Percentiles rank a stretch among this genome's conserved stretches.
phyloP scores from a whole-genome alignment of 805 yeast genomes.

The Ogataea ramenticola region DNA sequence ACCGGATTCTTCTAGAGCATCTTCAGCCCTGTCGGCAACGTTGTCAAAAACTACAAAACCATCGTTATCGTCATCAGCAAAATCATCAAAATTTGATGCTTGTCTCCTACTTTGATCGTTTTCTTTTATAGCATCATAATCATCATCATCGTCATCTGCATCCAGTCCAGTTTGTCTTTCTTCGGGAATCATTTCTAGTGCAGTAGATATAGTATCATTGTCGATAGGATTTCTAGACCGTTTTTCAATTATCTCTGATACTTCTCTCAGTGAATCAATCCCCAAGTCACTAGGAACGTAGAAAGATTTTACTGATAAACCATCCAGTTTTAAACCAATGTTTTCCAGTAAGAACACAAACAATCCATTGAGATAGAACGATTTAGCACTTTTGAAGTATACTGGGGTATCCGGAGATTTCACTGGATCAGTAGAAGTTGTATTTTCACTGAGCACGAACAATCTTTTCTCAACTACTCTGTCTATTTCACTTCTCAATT shows the following conservation, averaged over 20 bases:
- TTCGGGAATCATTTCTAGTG: not conserved
- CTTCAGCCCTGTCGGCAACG: slow-evolving; percentile 3
- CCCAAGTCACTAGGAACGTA: not conserved
- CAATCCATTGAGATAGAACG: not conserved
- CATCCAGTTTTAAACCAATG: not conserved
- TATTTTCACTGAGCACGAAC: not conserved
- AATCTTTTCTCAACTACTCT: not conserved
- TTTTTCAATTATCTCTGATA: not conserved
- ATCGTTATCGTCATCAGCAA: slow-evolving; percentile 8
- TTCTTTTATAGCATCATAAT: no score
- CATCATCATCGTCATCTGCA: not conserved
- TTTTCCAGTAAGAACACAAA: not conserved
- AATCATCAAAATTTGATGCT: slow-evolving; percentile 4
- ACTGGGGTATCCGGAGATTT: not conserved
- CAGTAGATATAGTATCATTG: not conserved
- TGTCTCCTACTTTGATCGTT: not conserved
- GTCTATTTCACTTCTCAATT: not conserved
- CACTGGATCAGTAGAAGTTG: not conserved
- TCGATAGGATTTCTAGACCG: not conserved
- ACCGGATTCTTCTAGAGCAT: slow-evolving; percentile 4
- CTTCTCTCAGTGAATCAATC: not conserved
- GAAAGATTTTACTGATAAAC: not conserved
- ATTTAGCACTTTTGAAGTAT: not conserved
- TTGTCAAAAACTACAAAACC: slow-evolving; percentile 7
- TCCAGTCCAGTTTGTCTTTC: not conserved